Evolutionary conservation across 768 basidiomycete genomes (phyloP).

Genomic region (Gyrodon lividus): DNA sequence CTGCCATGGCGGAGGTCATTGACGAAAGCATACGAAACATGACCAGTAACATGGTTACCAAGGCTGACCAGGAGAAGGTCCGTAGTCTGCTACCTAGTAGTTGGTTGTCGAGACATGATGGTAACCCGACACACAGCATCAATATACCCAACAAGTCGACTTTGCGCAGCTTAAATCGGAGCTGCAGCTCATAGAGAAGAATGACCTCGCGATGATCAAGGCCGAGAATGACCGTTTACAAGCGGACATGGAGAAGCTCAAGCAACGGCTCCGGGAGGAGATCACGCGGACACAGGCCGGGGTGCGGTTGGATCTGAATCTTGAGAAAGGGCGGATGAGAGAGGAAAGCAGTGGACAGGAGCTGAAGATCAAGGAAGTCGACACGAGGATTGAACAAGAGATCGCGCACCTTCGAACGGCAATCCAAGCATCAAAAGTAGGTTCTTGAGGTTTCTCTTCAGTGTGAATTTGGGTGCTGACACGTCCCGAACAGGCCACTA

Average conservation of each 20-base stretch:
- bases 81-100: conserved; percentile 14
- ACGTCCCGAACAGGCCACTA: conserved; percentile 58
- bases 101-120: not conserved
- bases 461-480: not conserved
- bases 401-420: conserved; percentile 82
- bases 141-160: conserved; percentile 95
- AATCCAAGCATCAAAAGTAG: conserved; percentile 82
- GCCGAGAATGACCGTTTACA: conserved; percentile 94
- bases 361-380: conserved; percentile 95
- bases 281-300: conserved; percentile 90
- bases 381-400: conserved; percentile 95
- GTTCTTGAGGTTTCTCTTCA: conserved; percentile 10
- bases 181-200: conserved; percentile 94
- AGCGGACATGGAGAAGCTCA: conserved; percentile 90
- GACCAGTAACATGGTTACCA: conserved; percentile 94
- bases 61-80: conserved; percentile 95
- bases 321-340: conserved; percentile 94
- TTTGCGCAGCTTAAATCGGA: conserved; percentile 97
- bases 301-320: conserved; percentile 89
- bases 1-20: conserved; percentile 94
- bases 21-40: conserved; percentile 96
- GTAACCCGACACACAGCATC: conserved; percentile 50
- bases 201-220: conserved; percentile 92
- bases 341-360: conserved; percentile 92
- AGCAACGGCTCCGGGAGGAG: conserved; percentile 89